These are phyloP conservation scores for Coemansia interrupta DNA, from an alignment of 192 early-diverging fungal genomes.

Conservation along the genomic window DNA sequence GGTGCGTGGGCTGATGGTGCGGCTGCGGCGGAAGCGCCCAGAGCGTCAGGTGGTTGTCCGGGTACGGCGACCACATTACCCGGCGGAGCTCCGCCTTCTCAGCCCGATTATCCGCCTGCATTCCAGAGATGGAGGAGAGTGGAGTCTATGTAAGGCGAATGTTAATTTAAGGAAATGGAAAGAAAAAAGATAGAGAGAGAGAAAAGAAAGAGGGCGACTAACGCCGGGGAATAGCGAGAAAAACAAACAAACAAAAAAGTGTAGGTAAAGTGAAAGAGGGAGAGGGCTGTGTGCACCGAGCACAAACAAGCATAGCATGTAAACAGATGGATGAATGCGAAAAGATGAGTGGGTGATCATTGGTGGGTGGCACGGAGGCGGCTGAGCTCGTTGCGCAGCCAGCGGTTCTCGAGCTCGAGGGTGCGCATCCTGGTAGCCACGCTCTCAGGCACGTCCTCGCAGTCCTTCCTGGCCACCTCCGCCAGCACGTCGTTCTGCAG, in stretches of 20 bases:
- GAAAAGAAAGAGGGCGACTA: neutral
- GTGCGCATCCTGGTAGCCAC: conserved; percentile 33
- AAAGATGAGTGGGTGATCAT: neutral
- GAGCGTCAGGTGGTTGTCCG: conserved; percentile 42
- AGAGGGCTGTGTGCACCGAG: neutral
- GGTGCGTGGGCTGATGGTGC: conserved; percentile 1
- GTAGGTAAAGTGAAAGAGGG: neutral
- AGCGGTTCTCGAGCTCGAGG: conserved; percentile 47
- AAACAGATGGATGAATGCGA: neutral
- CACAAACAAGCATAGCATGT: neutral
- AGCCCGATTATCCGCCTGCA: conserved; percentile 17
- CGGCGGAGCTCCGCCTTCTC: conserved; percentile 22
- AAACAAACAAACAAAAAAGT: conserved; percentile 5
- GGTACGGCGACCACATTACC: conserved; percentile 48
- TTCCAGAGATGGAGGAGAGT: neutral
- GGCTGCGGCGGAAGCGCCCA: conserved; percentile 20
- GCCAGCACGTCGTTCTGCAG: conserved; percentile 40
- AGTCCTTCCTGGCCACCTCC: conserved; percentile 25
- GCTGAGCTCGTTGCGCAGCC: conserved; percentile 32
- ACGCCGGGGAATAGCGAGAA: neutral
- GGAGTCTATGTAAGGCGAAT: neutral
- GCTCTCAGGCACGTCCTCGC: conserved; percentile 21
- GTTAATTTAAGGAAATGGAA: neutral
- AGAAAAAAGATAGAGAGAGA: neutral
- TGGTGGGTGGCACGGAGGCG: conserved; percentile 1